Conservation (phyloP, 768 basidiomycete genomes). For the Ephemerocybe angulata region DNA sequence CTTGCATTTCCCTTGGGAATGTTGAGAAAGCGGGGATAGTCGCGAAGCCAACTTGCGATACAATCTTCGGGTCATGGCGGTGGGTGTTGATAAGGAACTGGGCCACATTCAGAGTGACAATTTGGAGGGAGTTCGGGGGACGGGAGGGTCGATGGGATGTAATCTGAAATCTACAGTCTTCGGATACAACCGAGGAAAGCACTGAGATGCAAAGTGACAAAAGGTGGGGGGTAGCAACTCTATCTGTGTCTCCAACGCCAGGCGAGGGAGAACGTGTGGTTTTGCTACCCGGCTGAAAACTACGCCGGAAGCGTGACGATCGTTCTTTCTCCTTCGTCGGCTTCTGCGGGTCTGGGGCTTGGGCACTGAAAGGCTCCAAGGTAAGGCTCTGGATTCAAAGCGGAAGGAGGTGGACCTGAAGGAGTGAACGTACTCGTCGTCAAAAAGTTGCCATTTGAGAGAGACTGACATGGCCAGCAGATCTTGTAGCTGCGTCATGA, state of each 20-base stretch:
- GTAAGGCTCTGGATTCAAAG: neutral
- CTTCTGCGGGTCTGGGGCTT: conserved; percentile 15
- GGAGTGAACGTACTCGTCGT: conserved; percentile 29
- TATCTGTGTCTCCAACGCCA: conserved; percentile 15
- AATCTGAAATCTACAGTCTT: conserved; percentile 70
- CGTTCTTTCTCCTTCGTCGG: conserved; percentile 22
- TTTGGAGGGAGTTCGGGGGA: conserved; percentile 77
- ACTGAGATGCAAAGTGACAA: conserved; percentile 57
- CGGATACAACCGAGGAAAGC: conserved; percentile 59
- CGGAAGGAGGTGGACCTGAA: neutral
- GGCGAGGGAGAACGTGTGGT: conserved; percentile 55
- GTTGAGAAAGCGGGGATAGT: conserved; percentile 73
- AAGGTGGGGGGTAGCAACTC: conserved; percentile 45
- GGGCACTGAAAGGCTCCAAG: conserved; percentile 12
- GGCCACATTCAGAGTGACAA: conserved; percentile 66
- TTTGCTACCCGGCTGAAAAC: conserved; percentile 38
- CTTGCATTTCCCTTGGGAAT: conserved; percentile 60
- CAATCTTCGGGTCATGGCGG: conserved; percentile 44
- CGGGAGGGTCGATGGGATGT: conserved; percentile 55
- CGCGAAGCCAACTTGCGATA: conserved; percentile 61
- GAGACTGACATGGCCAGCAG: conserved; percentile 51
- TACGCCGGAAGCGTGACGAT: conserved; percentile 44
- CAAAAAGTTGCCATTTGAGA: conserved; percentile 63
- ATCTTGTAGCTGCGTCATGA: conserved; percentile 61
- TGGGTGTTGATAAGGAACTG: conserved; percentile 59